phyloP scores from a whole-genome alignment of 495 filamentous ascomycete genomes.

The Penicillium arizonense region DNA sequence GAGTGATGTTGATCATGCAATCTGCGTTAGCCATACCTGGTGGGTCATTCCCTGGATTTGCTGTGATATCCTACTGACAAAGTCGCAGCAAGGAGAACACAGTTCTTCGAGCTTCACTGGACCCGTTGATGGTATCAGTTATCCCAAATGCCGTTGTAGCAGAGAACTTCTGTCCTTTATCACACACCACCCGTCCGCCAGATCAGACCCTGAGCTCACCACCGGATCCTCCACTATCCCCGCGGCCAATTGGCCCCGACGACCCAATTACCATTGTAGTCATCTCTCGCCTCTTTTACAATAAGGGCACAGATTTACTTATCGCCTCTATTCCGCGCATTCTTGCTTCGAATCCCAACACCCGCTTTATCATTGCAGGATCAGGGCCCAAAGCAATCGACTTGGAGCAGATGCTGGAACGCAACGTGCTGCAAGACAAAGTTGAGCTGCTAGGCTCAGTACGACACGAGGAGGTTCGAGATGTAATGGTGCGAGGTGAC shows the following conservation, averaged over 20 bases:
- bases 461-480: constrained; percentile 91
- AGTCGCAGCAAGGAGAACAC: constrained; percentile 88
- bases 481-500: constrained; percentile 97
- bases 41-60: constrained; percentile 27
- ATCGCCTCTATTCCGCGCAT: constrained; percentile 94
- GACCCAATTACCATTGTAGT: constrained; percentile 95
- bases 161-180: constrained; percentile 83
- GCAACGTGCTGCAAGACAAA: constrained; percentile 90
- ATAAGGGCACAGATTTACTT: constrained; percentile 94
- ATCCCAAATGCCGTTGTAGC: constrained; percentile 97
- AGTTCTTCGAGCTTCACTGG: constrained; percentile 88
- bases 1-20: constrained; percentile 97
- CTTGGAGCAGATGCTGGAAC: constrained; percentile 95
- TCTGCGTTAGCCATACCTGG: constrained; percentile 98
- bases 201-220: constrained; percentile 32
- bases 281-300: constrained; percentile 96
- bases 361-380: constrained; percentile 95
- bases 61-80: not conserved
- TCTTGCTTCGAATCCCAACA: constrained; percentile 81
- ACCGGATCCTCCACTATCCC: constrained; percentile 43
- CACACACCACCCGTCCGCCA: constrained; percentile 32
- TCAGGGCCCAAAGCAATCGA: constrained; percentile 96
- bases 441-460: constrained; percentile 90
- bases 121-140: constrained; percentile 94
- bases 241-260: constrained; percentile 64